Evolutionary conservation across 2,329 filamentous ascomycete species (phyloP).

Genomic region (Xylariaceae sp.): DNA sequence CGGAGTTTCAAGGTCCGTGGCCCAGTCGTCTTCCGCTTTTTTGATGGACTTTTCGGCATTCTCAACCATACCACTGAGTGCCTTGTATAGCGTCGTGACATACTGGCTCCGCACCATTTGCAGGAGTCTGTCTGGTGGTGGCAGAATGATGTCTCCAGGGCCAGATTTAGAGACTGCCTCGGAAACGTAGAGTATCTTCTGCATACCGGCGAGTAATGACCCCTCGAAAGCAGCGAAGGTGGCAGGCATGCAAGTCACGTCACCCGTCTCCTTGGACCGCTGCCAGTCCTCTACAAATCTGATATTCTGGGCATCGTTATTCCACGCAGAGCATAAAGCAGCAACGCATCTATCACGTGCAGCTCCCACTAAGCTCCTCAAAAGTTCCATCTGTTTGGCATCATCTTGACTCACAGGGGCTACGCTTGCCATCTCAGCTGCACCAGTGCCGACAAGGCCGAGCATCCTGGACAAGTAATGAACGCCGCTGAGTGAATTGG

Average conservation of each 20-base stretch:
- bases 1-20: slow-evolving; percentile 44
- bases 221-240: slow-evolving; percentile 85
- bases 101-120: slow-evolving; percentile 92
- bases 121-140: slow-evolving; percentile 81
- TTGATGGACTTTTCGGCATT: slow-evolving; percentile 79
- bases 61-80: slow-evolving; percentile 92
- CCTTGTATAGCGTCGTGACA: slow-evolving; percentile 90
- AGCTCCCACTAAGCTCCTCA: slow-evolving; percentile 72
- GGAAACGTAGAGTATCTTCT: slow-evolving; percentile 91
- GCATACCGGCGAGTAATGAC: slow-evolving; percentile 78
- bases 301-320: slow-evolving; percentile 86
- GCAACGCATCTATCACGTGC: slow-evolving; percentile 82
- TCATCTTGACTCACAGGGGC: slow-evolving; percentile 59
- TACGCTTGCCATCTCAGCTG: slow-evolving; percentile 79
- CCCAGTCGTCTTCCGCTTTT: slow-evolving; percentile 63
- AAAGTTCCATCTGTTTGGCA: slow-evolving; percentile 62
- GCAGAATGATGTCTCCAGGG: slow-evolving; percentile 73
- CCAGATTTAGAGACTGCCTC: slow-evolving; percentile 77
- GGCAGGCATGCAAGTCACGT: slow-evolving; percentile 87
- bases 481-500: slow-evolving; percentile 88
- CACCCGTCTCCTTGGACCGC: slow-evolving; percentile 73
- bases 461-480: slow-evolving; percentile 84
- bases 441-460: slow-evolving; percentile 78
- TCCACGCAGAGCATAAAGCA: slow-evolving; percentile 88
- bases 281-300: slow-evolving; percentile 94